Conservation (phyloP, 768 basidiomycete genomes). For the Galerina marginata region DNA sequence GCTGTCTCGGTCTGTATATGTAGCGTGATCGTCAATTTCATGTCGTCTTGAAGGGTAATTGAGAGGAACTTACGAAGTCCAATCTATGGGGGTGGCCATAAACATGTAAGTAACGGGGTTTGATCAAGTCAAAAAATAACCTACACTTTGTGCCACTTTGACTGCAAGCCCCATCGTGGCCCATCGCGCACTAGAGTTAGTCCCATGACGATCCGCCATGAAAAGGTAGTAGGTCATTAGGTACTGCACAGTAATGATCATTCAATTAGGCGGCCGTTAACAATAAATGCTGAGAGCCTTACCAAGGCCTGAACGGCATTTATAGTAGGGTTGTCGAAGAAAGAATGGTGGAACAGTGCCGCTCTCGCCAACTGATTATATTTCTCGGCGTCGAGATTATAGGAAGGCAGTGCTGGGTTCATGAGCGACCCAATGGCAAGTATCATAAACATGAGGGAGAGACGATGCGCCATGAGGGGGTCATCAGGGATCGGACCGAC, state of each 20-base stretch:
- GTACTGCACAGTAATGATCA: conserved; percentile 43
- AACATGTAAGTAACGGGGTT: conserved; percentile 6
- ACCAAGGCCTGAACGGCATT: conserved; percentile 72
- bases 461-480: conserved; percentile 59
- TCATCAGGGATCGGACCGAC: conserved; percentile 52
- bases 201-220: conserved; percentile 70
- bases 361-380: conserved; percentile 72
- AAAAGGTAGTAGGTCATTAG: conserved; percentile 76
- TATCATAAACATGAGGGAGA: conserved; percentile 69
- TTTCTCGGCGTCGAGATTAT: conserved; percentile 72
- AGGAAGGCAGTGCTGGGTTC: conserved; percentile 59
- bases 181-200: conserved; percentile 68
- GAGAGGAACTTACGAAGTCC: conserved; percentile 60
- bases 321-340: conserved; percentile 73
- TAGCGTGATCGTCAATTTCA: neutral
- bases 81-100: conserved; percentile 46
- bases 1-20: conserved; percentile 63
- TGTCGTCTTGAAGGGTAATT: neutral
- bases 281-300: conserved; percentile 28
- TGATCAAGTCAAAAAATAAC: conserved; percentile 34
- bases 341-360: conserved; percentile 63
- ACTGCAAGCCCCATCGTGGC: conserved; percentile 72
- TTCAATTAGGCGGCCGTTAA: neutral
- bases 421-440: conserved; percentile 70
- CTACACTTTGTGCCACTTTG: conserved; percentile 72